Evolutionary conservation across 2,329 filamentous ascomycete genomes (phyloP).

Genomic region (Parascedosporium putredinis): DNA sequence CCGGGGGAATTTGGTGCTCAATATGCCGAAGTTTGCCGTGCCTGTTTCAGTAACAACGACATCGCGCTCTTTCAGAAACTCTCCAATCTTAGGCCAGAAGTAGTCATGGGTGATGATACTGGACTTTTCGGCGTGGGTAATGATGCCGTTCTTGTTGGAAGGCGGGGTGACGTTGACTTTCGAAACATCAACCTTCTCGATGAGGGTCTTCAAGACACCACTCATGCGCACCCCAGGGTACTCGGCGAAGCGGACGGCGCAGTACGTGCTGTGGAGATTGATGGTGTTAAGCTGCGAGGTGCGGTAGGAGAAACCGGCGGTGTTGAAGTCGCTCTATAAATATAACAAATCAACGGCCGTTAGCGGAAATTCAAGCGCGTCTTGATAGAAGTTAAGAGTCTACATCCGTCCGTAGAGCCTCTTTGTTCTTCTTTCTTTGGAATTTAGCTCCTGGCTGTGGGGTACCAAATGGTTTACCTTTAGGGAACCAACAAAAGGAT

Average conservation of each 20-base stretch:
- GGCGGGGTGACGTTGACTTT: conserved; percentile 36
- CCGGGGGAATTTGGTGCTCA: conserved; percentile 69
- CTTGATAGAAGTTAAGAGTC: too few relatives aligned
- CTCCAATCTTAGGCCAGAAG: conserved; percentile 68
- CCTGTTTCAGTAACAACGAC: conserved; percentile 81
- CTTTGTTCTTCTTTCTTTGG: too few relatives aligned
- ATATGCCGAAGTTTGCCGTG: conserved; percentile 80
- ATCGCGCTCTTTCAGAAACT: conserved; percentile 62
- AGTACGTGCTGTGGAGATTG: conserved; percentile 66
- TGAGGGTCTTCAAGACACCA: conserved; percentile 63
- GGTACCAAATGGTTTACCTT: too few relatives aligned
- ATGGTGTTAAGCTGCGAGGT: conserved; percentile 69
- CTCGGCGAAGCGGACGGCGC: conserved; percentile 65
- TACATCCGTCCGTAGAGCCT: too few relatives aligned
- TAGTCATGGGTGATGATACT: conserved; percentile 55
- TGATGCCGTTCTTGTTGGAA: neutral
- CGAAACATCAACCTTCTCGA: conserved; percentile 44
- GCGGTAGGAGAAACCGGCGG: conserved; percentile 70
- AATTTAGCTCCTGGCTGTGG: too few relatives aligned
- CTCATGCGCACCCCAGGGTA: conserved; percentile 72
- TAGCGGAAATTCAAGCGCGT: too few relatives aligned
- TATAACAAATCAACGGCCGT: too few relatives aligned
- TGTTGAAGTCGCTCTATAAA: conserved; percentile 64
- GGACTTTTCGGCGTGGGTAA: neutral
- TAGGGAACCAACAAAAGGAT: conserved; percentile 60